Evolutionary conservation across 768 basidiomycete genomes (phyloP).

Genomic region (Suillus subalutaceus): DNA sequence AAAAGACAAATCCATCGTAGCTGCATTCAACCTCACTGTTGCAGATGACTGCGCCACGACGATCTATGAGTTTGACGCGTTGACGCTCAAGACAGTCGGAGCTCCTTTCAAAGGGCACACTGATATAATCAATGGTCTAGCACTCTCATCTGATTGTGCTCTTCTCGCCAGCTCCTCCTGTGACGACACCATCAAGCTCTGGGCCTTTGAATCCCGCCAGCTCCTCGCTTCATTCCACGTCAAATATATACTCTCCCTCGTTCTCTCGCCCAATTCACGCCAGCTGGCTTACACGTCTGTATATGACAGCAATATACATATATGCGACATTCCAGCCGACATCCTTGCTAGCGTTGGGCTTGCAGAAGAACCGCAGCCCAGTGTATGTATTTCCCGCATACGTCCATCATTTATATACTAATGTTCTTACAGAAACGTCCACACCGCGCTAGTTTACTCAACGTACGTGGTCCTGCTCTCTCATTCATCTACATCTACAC

Average conservation of each 20-base stretch:
- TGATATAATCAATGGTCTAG: fast-evolving
- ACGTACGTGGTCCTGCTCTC: not conserved
- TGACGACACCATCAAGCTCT: not conserved
- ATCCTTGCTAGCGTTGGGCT: not conserved
- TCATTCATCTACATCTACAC: not conserved
- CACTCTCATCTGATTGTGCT: not conserved
- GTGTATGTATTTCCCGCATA: not conserved
- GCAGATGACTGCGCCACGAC: fast-evolving
- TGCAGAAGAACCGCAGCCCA: too few relatives aligned
- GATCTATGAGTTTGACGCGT: not conserved
- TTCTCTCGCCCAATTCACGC: not conserved
- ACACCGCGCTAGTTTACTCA: not conserved
- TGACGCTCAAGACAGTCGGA: not conserved
- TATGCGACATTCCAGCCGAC: not conserved
- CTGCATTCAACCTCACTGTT: not conserved
- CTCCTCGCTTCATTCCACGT: not conserved
- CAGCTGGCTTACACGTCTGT: not conserved
- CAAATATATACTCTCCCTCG: not conserved
- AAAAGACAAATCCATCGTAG: not conserved
- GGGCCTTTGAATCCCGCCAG: not conserved
- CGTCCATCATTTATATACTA: not conserved
- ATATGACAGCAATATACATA: not conserved
- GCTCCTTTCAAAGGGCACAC: not conserved
- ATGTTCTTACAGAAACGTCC: not conserved
- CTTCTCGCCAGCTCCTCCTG: not conserved